Percentiles rank a stretch among this genome's conserved stretches.
Conservation (phyloP, 305 asterid genomes). For the Rubia tinctorum region DNA sequence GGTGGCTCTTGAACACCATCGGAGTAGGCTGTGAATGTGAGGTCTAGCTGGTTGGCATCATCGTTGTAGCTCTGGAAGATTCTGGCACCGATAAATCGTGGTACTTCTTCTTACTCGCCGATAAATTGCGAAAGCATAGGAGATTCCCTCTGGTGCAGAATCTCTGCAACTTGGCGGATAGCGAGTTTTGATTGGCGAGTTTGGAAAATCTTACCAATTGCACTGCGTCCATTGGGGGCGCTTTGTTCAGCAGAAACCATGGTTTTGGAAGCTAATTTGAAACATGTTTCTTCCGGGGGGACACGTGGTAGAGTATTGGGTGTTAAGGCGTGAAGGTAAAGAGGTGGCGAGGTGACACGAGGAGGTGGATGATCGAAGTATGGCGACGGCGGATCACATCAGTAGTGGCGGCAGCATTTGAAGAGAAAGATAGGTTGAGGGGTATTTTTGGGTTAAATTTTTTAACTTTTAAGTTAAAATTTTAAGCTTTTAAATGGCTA, state of each 20-base stretch:
- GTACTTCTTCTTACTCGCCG: slow-evolving; percentile 44
- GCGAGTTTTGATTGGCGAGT: slow-evolving; percentile 55
- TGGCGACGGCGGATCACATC: no score
- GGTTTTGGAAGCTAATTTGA: slow-evolving; percentile 65
- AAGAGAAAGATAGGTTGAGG: no score
- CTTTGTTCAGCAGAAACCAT: slow-evolving; percentile 53
- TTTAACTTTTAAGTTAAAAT: no score
- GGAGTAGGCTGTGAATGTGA: slow-evolving; percentile 67
- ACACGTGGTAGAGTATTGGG: no score
- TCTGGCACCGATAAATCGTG: slow-evolving; percentile 29
- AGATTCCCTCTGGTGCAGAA: slow-evolving; percentile 74
- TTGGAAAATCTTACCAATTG: slow-evolving; percentile 56
- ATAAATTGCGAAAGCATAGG: slow-evolving; percentile 60
- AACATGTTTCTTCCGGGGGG: slow-evolving; percentile 72
- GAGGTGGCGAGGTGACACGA: no score
- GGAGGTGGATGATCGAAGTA: no score
- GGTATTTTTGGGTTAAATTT: no score
- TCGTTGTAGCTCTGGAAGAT: slow-evolving; percentile 42
- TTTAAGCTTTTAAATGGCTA: no score
- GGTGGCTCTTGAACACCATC: no score
- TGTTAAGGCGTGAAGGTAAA: no score
- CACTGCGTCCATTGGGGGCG: slow-evolving; percentile 63
- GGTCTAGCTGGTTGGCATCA: slow-evolving; percentile 51
- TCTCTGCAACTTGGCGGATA: slow-evolving; percentile 52
- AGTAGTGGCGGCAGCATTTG: no score